Percentiles rank a stretch among this genome's conserved stretches.
Conservation (phyloP, 768 basidiomycete genomes). For the Candolleomyces efflorescens region DNA sequence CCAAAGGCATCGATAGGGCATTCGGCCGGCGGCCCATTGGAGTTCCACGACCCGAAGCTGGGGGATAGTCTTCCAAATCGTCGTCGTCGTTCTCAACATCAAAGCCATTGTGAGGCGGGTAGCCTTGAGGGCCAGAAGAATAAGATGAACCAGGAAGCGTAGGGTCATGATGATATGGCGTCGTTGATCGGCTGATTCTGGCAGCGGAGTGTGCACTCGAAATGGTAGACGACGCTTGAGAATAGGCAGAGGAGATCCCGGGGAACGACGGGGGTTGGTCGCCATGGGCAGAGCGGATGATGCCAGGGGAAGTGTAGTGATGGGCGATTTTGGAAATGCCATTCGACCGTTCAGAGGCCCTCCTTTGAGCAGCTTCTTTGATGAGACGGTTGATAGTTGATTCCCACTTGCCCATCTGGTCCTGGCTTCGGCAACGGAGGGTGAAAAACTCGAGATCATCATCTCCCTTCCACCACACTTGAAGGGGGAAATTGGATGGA, state of each 20-base stretch:
- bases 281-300: neutral
- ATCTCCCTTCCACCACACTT: conserved; percentile 94
- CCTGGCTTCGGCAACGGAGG: conserved; percentile 87
- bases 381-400: conserved; percentile 85
- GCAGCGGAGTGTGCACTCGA: conserved; percentile 19
- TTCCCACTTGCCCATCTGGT: conserved; percentile 93
- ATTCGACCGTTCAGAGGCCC: conserved; percentile 53
- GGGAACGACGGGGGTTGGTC: conserved; percentile 11
- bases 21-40: conserved; percentile 56
- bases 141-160: neutral
- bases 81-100: conserved; percentile 69
- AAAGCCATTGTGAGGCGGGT: conserved; percentile 64
- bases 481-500: conserved; percentile 68
- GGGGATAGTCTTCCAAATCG: conserved; percentile 73
- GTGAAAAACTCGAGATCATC: conserved; percentile 93
- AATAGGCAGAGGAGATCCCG: conserved; percentile 37
- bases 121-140: conserved; percentile 43
- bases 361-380: conserved; percentile 64
- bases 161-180: conserved; percentile 12
- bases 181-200: conserved; percentile 23
- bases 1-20: conserved; percentile 55
- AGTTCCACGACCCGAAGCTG: conserved; percentile 65
- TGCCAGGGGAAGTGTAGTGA: conserved; percentile 1
- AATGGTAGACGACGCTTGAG: conserved; percentile 20
- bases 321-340: conserved; percentile 47